Evolutionary conservation across 202 grass and related monocot genomes (phyloP), one percentile per base, ranked within the genome.

Genomic region (Eragrostis tef): DNA sequence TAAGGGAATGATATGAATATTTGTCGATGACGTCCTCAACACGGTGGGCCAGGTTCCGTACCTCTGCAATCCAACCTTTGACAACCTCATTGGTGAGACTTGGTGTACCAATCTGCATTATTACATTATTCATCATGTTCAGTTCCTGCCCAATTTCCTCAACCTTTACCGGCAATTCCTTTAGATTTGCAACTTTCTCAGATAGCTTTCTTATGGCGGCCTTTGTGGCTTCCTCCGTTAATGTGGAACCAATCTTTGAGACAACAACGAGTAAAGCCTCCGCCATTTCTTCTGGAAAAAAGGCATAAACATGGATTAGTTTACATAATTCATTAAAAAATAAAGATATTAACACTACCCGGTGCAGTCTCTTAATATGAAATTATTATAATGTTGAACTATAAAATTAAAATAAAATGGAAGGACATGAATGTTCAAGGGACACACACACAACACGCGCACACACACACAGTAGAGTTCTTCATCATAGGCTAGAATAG

Each of bases 41-140:
- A 58, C 0, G 29, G 57, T 78, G 75, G 21, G 91, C 82, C 3
- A 88, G 2, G 0, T 70, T 69, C 0, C 79, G 67, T 19, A 84
- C 82, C 0, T 90, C 63, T 1, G 2, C 31, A 69, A 93, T 59
- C 88, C 85, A 90, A 52, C 8, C 12, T 15, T 52, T 81, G 0
- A 62, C 29, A 27, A 69, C 2, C 2, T 44, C 3, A 0, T 81
- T 29, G 0, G 9, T 69, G 2, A 49, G 26, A 26, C 48, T 4
- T 2, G 44, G 2, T 0, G 21, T 75, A 21, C 51, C 11, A 0
- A 69, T 51, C 0, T 70, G 13, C 11, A n/a, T 36, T 70, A 81
- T 67, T 0, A 80, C 14, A 27, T 2, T 67, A 2, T 4, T 8
- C 70, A 81, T 60, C 0, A 1, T 0, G 0, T 0, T 17, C 0